A percentile compares a stretch with the other conserved stretches of the same genome.
These are phyloP conservation scores for Teunomyces gatunensis DNA, from an alignment of 805 yeast species.

Conservation along the genomic window DNA sequence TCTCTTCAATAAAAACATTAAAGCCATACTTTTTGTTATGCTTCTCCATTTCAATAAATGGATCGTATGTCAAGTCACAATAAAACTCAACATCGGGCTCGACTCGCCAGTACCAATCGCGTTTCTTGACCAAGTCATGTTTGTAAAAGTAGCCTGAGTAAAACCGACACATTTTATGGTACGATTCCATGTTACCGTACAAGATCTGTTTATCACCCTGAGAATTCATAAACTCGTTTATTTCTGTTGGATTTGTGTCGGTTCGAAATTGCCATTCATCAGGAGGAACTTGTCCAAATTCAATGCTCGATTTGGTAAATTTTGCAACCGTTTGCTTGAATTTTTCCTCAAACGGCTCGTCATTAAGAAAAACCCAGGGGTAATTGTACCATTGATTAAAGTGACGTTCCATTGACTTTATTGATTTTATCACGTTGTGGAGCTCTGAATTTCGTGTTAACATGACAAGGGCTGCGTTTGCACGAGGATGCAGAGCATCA, in stretches of 20 bases:
- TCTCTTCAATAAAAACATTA: conserved; percentile 74
- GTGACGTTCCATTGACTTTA: conserved; percentile 75
- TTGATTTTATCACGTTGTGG: conserved; percentile 67
- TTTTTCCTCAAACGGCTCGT: conserved; percentile 65
- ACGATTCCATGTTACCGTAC: conserved; percentile 80
- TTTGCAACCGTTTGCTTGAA: conserved; percentile 54
- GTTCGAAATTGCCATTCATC: conserved; percentile 67
- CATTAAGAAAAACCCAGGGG: conserved; percentile 88
- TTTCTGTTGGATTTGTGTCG: conserved; percentile 36
- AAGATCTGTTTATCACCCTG: conserved; percentile 84
- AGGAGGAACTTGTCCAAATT: conserved; percentile 65
- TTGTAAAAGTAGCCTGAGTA: conserved; percentile 80
- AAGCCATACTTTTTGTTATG: conserved; percentile 78
- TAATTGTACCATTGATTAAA: conserved; percentile 93
- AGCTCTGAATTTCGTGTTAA: conserved; percentile 79
- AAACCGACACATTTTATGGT: conserved; percentile 95
- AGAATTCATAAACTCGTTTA: conserved; percentile 56
- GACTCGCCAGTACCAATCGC: conserved; percentile 95
- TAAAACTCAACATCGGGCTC: conserved; percentile 90
- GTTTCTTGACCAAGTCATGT: conserved; percentile 66
- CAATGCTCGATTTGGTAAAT: conserved; percentile 58
- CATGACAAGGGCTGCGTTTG: conserved; percentile 83
- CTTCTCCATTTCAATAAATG: conserved; percentile 76
- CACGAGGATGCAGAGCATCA: conserved; percentile 41
- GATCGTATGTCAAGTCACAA: conserved; percentile 91